Conservation (phyloP, 176 grass and related monocot species). For the Otatea glauca region DNA sequence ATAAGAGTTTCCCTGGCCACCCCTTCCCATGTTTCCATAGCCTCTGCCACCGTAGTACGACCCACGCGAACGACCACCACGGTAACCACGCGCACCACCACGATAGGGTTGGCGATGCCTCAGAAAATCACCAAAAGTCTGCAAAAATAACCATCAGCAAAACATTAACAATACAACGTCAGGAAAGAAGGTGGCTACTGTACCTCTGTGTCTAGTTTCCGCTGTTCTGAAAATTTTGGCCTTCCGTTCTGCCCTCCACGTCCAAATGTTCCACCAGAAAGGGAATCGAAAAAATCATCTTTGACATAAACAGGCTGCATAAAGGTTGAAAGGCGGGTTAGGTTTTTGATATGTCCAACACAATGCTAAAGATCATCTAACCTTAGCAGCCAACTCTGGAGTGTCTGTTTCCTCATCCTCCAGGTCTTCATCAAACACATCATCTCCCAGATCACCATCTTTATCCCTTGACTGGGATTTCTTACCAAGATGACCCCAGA, state of each 20-base stretch:
- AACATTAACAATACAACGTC: background rate
- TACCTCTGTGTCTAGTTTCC: slow-evolving; percentile 82
- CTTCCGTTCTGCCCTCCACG: slow-evolving; percentile 64
- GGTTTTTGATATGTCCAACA: background rate
- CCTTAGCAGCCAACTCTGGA: slow-evolving; percentile 56
- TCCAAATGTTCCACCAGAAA: slow-evolving; percentile 66
- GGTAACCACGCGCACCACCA: slow-evolving; percentile 59
- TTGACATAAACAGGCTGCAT: slow-evolving; percentile 78
- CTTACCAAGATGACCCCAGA: slow-evolving; percentile 88
- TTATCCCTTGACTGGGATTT: slow-evolving; percentile 71
- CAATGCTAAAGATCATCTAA: slow-evolving; percentile 22
- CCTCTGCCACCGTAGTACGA: slow-evolving; percentile 64
- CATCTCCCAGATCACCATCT: slow-evolving; percentile 67
- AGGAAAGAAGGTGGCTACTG: background rate
- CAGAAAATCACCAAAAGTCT: slow-evolving; percentile 82
- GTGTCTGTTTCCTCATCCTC: slow-evolving; percentile 61
- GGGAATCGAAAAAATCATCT: slow-evolving; percentile 88
- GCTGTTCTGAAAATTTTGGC: slow-evolving; percentile 59
- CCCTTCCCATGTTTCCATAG: slow-evolving; percentile 53
- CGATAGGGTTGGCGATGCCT: slow-evolving; percentile 58
- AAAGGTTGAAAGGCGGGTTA: slow-evolving; percentile 27
- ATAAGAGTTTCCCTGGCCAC: slow-evolving; percentile 49
- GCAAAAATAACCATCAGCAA: slow-evolving; percentile 30
- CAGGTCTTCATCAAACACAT: slow-evolving; percentile 64
- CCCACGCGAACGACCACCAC: slow-evolving; percentile 61